These are phyloP conservation scores for Moesziomyces globuligerus DNA, from an alignment of 1,284 basidiomycete species.

Conservation along the genomic window DNA sequence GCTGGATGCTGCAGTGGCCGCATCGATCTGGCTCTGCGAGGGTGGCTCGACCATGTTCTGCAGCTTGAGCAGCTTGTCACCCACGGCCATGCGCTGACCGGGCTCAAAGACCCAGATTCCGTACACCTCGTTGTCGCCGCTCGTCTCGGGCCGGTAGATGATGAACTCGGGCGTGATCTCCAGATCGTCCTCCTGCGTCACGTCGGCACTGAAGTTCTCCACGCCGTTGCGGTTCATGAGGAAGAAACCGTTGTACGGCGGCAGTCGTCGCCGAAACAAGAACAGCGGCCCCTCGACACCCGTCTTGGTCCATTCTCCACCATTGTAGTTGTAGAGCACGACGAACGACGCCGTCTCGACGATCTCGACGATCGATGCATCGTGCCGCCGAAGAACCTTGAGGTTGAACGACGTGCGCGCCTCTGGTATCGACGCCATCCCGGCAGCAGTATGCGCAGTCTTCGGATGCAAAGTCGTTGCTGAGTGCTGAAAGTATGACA, in stretches of 20 bases:
- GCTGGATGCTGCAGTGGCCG: constrained; percentile 8
- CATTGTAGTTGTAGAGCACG: constrained; percentile 66
- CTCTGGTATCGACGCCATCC: constrained; percentile 27
- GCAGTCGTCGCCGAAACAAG: constrained; percentile 79
- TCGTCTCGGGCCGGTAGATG: constrained; percentile 76
- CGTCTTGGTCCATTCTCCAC: constrained; percentile 74
- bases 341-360: constrained; percentile 87
- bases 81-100: constrained; percentile 77
- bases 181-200: constrained; percentile 82
- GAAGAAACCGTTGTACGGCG: constrained; percentile 83
- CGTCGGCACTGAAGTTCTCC: constrained; percentile 80
- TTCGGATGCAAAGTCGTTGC: too few species aligned
- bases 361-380: constrained; percentile 80
- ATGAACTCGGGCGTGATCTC: constrained; percentile 74
- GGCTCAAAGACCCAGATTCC: constrained; percentile 83
- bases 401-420: constrained; percentile 73
- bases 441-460: background rate
- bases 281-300: constrained; percentile 89
- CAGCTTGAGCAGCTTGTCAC: constrained; percentile 60
- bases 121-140: constrained; percentile 70
- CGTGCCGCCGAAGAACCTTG: constrained; percentile 81
- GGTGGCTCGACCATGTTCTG: constrained; percentile 44
- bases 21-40: constrained; percentile 18
- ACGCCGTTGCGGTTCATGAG: constrained; percentile 86
- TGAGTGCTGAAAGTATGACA: too few species aligned